Conservation (phyloP, 306 rosid species). For the Notholithocarpus densiflorus region DNA sequence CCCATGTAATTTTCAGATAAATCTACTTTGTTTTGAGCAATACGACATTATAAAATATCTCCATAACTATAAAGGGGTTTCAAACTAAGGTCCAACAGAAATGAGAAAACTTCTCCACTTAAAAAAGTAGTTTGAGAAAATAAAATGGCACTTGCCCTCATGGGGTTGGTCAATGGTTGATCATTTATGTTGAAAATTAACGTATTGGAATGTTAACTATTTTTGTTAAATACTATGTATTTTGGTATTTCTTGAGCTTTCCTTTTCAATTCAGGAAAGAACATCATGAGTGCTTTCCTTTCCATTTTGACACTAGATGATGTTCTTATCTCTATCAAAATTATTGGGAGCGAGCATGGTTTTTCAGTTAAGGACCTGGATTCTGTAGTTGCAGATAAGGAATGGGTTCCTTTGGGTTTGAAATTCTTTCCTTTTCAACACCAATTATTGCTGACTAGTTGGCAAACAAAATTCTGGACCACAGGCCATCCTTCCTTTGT, state of each 20-base stretch:
- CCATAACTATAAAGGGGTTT: conserved; percentile 40
- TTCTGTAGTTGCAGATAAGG: not conserved
- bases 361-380: not conserved
- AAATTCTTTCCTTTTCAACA: not conserved
- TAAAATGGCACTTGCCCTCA: not conserved
- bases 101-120: not conserved
- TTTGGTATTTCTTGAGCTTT: not conserved
- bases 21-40: conserved; percentile 12
- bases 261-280: not conserved
- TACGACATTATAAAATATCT: conserved; percentile 33
- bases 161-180: not conserved
- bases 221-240: not conserved
- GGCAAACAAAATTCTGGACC: not conserved
- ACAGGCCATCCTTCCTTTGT: too few relatives aligned
- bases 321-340: not conserved
- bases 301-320: not conserved
- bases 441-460: not conserved
- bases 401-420: not conserved
- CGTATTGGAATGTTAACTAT: not conserved
- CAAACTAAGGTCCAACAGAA: not conserved
- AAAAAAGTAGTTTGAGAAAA: not conserved
- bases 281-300: not conserved
- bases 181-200: not conserved
- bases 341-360: not conserved
- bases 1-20: conserved; percentile 3